Evolutionary conservation across 768 basidiomycete genomes (phyloP).

Genomic region (Lyophyllum semitale): DNA sequence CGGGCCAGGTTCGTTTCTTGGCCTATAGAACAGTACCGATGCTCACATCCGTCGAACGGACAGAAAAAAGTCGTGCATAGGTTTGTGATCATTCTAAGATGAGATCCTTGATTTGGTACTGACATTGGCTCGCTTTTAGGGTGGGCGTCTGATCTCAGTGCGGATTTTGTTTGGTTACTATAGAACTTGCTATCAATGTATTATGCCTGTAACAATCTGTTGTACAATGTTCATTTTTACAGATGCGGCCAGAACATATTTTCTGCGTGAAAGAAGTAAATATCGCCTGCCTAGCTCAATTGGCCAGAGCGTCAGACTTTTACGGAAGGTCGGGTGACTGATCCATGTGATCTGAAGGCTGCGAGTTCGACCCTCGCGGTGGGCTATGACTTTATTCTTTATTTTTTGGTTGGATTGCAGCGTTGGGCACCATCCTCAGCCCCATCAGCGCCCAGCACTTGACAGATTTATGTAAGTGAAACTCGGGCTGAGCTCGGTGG

Average conservation of each 20-base stretch:
- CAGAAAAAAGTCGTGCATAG: constrained; percentile 51
- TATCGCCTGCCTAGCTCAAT: constrained; percentile 61
- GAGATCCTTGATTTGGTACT: background rate
- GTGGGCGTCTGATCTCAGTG: constrained; percentile 20
- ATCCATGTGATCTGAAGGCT: constrained; percentile 65
- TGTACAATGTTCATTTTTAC: background rate
- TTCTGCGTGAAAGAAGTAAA: background rate
- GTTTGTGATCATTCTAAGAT: constrained; percentile 18
- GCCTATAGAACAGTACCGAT: background rate
- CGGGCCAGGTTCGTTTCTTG: constrained; percentile 52
- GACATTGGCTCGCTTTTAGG: constrained; percentile 9
- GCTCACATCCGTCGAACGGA: constrained; percentile 5
- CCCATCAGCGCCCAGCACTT: no score
- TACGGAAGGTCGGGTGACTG: constrained; percentile 23
- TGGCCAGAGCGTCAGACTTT: constrained; percentile 67
- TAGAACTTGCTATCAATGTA: background rate
- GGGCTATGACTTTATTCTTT: constrained; percentile 47
- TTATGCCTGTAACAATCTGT: background rate
- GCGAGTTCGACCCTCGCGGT: constrained; percentile 87
- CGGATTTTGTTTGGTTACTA: background rate
- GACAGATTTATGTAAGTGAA: no score
- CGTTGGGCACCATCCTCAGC: no score
- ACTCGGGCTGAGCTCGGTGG: no score
- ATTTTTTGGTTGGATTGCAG: no score
- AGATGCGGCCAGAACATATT: background rate